These are phyloP conservation scores for Pseudoturritis turrita DNA, from an alignment of 345 rosid genomes.

Conservation along the genomic window DNA sequence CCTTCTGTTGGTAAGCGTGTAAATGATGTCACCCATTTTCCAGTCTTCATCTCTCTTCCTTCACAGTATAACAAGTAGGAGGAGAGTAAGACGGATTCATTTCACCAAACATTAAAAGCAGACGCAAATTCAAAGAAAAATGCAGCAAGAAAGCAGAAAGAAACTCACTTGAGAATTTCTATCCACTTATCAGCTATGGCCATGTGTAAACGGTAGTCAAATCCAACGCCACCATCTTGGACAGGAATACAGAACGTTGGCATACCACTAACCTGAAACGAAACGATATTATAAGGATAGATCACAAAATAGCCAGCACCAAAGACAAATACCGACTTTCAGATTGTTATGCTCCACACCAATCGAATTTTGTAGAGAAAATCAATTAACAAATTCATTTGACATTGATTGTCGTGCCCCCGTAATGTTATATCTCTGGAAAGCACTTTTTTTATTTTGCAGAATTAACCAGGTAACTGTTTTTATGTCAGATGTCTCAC, in stretches of 20 bases:
- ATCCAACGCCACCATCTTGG: conserved; percentile 95
- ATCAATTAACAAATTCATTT: too few relatives aligned
- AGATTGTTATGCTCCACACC: too few relatives aligned
- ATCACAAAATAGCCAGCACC: background rate
- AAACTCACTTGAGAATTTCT: conserved; percentile 72
- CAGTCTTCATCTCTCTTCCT: conserved; percentile 92
- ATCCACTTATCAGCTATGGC: conserved; percentile 98
- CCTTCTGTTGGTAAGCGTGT: conserved; percentile 81
- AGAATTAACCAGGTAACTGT: background rate
- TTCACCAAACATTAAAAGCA: background rate
- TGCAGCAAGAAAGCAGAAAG: background rate
- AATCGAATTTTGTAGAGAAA: too few relatives aligned
- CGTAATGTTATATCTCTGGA: background rate
- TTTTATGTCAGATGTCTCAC: too few relatives aligned
- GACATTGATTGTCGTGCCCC: too few relatives aligned
- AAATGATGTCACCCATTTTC: conserved; percentile 70
- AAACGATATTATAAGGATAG: background rate
- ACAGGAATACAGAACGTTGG: conserved; percentile 89
- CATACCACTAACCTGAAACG: conserved; percentile 93
- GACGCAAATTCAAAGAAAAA: background rate
- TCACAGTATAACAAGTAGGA: conserved; percentile 25
- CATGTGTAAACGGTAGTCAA: conserved; percentile 97
- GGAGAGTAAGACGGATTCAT: background rate
- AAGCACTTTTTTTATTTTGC: background rate
- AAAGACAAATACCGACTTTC: too few relatives aligned